Evolutionary conservation across 2,329 filamentous ascomycete genomes (phyloP).

Genomic region (Aureobasidium mangrovei): DNA sequence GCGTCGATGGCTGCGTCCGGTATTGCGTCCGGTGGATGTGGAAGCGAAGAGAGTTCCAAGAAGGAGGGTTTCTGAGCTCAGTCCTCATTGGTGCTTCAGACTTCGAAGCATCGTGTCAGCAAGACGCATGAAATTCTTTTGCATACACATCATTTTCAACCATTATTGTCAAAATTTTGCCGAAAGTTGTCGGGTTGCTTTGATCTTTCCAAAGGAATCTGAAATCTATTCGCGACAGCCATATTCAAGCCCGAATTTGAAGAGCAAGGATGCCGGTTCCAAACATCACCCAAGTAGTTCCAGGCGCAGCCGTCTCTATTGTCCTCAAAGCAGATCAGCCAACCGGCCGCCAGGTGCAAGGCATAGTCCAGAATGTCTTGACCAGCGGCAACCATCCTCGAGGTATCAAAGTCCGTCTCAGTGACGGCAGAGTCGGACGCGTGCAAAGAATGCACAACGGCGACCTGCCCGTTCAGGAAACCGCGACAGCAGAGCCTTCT

Average conservation of each 20-base stretch:
- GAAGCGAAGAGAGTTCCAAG: neutral
- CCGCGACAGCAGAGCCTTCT: neutral
- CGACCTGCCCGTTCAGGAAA: slow-evolving; percentile 9
- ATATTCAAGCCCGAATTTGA: no score
- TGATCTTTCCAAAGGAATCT: no score
- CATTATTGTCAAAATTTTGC: no score
- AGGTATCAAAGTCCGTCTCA: slow-evolving; percentile 69
- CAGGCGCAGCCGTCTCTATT: slow-evolving; percentile 60
- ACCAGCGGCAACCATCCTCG: slow-evolving; percentile 67
- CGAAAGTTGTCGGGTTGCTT: no score
- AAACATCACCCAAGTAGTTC: slow-evolving; percentile 40
- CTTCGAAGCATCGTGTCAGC: neutral
- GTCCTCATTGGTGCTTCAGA: neutral
- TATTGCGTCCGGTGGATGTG: neutral
- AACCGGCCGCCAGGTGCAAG: slow-evolving; percentile 61
- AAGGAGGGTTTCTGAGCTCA: neutral
- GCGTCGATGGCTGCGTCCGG: no score
- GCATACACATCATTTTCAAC: neutral
- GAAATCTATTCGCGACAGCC: no score
- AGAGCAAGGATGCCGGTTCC: slow-evolving; percentile 21
- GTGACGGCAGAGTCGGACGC: slow-evolving; percentile 62
- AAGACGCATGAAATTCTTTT: neutral
- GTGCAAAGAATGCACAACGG: slow-evolving; percentile 52
- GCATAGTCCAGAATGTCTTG: slow-evolving; percentile 57
- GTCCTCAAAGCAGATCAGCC: slow-evolving; percentile 68